A percentile compares a stretch with the other conserved stretches of the same genome.
Conservation (phyloP, 257 asterid species). For the Anisodus tanguticus region DNA sequence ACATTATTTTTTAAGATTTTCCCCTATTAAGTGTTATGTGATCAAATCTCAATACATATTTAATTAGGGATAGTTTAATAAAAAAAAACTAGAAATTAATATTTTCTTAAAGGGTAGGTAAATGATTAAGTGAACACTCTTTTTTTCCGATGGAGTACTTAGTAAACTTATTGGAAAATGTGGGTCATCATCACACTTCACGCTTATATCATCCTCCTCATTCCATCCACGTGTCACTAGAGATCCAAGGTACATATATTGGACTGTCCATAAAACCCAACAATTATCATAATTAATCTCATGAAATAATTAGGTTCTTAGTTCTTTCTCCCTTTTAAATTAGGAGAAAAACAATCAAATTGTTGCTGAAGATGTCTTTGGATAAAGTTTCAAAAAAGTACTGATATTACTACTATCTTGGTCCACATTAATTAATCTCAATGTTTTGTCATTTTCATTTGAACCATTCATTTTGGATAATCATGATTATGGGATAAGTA, state of each 20-base stretch:
- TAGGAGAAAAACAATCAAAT: background rate
- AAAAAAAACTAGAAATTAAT: too few species aligned
- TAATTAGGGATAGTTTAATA: too few species aligned
- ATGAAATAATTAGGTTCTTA: slow-evolving; percentile 26
- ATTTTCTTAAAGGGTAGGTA: too few species aligned
- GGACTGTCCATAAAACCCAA: slow-evolving; percentile 36
- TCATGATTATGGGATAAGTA: slow-evolving; percentile 23
- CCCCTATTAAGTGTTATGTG: too few species aligned
- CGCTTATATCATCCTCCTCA: slow-evolving; percentile 48
- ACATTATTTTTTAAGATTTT: too few species aligned
- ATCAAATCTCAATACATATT: too few species aligned
- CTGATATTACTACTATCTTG: slow-evolving; percentile 1
- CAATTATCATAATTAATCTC: slow-evolving; percentile 37
- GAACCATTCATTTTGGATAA: slow-evolving; percentile 45
- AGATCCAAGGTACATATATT: background rate
- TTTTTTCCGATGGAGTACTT: too few species aligned
- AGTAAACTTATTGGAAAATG: slow-evolving; percentile 21
- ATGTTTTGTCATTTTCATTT: slow-evolving; percentile 28
- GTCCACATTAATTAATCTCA: slow-evolving; percentile 28
- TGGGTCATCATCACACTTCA: slow-evolving; percentile 52
- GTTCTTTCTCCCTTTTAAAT: background rate
- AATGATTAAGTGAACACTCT: too few species aligned
- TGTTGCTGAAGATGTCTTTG: background rate
- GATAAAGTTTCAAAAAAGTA: slow-evolving; percentile 24
- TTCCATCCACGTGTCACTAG: slow-evolving; percentile 40